Evolutionary conservation across 768 basidiomycete species (phyloP).

Genomic region (Chalciporus sphaerocephalus): DNA sequence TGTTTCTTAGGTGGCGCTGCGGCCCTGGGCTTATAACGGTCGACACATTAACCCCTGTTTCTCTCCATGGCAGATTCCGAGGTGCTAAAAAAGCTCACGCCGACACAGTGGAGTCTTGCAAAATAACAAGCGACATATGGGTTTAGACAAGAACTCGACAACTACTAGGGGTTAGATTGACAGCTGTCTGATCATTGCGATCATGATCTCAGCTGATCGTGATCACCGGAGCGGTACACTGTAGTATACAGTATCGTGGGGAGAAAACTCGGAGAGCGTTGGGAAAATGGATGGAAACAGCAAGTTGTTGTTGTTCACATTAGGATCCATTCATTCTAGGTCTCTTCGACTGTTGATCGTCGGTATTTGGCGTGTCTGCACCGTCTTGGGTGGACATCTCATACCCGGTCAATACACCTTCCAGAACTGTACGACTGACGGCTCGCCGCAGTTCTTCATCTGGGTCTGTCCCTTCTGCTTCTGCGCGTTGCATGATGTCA

Average conservation of each 20-base stretch:
- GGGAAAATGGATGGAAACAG: background rate
- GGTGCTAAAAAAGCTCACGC: background rate
- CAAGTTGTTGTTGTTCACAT: slow-evolving; percentile 6
- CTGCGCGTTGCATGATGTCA: slow-evolving; percentile 60
- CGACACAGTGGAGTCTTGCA: background rate
- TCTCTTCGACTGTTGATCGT: slow-evolving; percentile 20
- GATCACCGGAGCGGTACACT: slow-evolving; percentile 30
- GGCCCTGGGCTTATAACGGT: slow-evolving; percentile 21
- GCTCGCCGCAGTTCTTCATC: slow-evolving; percentile 60
- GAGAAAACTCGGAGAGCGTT: background rate
- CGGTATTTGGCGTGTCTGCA: slow-evolving; percentile 3
- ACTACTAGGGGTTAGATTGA: slow-evolving; percentile 15
- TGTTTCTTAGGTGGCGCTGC: slow-evolving; percentile 18
- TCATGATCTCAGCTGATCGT: slow-evolving; percentile 30
- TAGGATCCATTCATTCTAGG: slow-evolving; percentile 23
- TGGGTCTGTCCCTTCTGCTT: slow-evolving; percentile 56
- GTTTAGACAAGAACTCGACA: slow-evolving; percentile 4
- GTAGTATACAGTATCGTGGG: slow-evolving; percentile 10
- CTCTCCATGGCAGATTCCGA: slow-evolving; percentile 13
- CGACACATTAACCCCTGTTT: slow-evolving; percentile 8
- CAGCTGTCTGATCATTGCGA: slow-evolving; percentile 29
- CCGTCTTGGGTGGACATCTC: slow-evolving; percentile 37
- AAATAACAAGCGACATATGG: background rate
- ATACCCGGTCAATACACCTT: slow-evolving; percentile 62
- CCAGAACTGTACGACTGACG: slow-evolving; percentile 60